Percentiles rank a stretch among this genome's conserved stretches.
Evolutionary conservation across 1,139 yeast species (phyloP).

Genomic region (Yamadazyma sp.): DNA sequence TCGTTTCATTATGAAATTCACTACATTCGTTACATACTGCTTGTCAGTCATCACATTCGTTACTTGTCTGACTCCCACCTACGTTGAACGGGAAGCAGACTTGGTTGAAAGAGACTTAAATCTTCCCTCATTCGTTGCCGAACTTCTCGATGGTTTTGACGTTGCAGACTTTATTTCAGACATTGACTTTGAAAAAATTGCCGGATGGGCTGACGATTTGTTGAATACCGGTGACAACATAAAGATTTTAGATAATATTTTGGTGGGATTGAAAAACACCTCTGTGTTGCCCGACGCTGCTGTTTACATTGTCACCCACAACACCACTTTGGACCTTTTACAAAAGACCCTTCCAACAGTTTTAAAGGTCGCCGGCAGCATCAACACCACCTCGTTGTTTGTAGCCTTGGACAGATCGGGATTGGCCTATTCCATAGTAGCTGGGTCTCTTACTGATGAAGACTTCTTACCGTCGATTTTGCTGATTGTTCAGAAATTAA

Average conservation of each 20-base stretch:
- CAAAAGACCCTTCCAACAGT: slow-evolving; percentile 19
- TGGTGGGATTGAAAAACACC: slow-evolving; percentile 25
- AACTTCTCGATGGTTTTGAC: slow-evolving; percentile 20
- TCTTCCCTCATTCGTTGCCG: slow-evolving; percentile 15
- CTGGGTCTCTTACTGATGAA: slow-evolving; percentile 26
- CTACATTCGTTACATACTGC: slow-evolving; percentile 18
- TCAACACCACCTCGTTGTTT: slow-evolving; percentile 31
- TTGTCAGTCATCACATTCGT: slow-evolving; percentile 16
- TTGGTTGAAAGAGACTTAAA: slow-evolving; percentile 23
- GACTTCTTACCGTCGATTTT: slow-evolving; percentile 29
- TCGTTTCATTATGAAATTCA: slow-evolving; percentile 18
- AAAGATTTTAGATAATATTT: slow-evolving; percentile 26
- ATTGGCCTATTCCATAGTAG: slow-evolving; percentile 31
- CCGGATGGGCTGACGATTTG: slow-evolving; percentile 31
- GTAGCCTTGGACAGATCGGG: slow-evolving; percentile 35
- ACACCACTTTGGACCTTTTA: slow-evolving; percentile 23
- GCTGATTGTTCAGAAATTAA: slow-evolving; percentile 22
- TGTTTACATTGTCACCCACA: slow-evolving; percentile 26
- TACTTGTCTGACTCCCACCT: slow-evolving; percentile 15
- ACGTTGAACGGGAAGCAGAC: slow-evolving; percentile 12
- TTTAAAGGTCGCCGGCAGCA: slow-evolving; percentile 17
- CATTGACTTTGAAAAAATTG: slow-evolving; percentile 29
- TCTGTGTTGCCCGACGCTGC: slow-evolving; percentile 27
- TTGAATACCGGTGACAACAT: slow-evolving; percentile 24
- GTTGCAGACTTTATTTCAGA: slow-evolving; percentile 20